phyloP scores from a whole-genome alignment of 2,329 filamentous ascomycete species.

The Talaromyces sp. region DNA sequence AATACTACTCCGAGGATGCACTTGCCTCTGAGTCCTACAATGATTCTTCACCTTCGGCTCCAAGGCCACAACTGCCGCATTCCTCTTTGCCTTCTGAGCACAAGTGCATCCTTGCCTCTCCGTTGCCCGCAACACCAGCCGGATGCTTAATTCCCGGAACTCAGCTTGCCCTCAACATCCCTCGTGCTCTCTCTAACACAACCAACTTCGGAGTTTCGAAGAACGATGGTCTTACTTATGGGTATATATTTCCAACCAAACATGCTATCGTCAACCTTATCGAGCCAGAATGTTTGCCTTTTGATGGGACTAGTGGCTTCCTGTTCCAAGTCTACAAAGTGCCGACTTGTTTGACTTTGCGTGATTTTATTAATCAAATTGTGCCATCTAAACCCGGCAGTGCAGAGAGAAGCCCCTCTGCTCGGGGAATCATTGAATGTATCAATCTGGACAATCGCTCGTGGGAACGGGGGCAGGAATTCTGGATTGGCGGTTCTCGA shows the following conservation, averaged over 20 bases:
- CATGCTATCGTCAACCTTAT: constrained; percentile 60
- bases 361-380: constrained; percentile 46
- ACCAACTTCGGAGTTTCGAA: constrained; percentile 21
- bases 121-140: background rate
- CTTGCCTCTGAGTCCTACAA: background rate
- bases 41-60: background rate
- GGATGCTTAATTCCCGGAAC: background rate
- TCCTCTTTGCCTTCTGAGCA: background rate
- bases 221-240: constrained; percentile 50
- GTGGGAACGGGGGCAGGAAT: constrained; percentile 56
- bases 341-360: constrained; percentile 50
- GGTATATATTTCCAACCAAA: constrained; percentile 57
- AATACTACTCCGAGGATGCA: background rate
- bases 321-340: constrained; percentile 51
- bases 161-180: background rate
- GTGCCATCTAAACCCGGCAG: background rate
- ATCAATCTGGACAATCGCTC: constrained; percentile 52
- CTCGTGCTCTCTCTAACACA: background rate
- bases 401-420: constrained; percentile 6
- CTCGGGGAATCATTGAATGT: constrained; percentile 54
- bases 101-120: background rate
- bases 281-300: constrained; percentile 34
- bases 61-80: background rate
- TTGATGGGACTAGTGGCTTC: constrained; percentile 26
- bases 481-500: constrained; percentile 41